Evolutionary conservation across 2,329 filamentous ascomycete species (phyloP).

Genomic region (Aspergillus sp.): DNA sequence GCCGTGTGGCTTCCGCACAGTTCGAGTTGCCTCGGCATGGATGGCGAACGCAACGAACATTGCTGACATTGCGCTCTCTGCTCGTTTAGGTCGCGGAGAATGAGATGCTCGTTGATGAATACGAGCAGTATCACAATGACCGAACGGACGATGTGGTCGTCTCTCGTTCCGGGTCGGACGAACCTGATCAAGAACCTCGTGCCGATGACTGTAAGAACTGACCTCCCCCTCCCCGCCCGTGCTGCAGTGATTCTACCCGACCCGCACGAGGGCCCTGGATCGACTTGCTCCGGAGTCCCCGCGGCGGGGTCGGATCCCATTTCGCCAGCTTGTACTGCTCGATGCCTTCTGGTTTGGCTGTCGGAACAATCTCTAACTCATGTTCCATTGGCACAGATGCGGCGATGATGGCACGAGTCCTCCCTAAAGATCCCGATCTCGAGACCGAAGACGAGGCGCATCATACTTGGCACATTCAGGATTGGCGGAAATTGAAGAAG

Average conservation of each 20-base stretch:
- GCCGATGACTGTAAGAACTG: slow-evolving; percentile 58
- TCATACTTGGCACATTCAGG: slow-evolving; percentile 83
- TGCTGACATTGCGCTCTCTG: slow-evolving; percentile 23
- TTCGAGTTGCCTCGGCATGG: neutral
- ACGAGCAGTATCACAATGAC: slow-evolving; percentile 60
- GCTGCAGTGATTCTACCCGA: neutral
- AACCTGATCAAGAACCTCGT: slow-evolving; percentile 55
- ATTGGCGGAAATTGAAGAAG: slow-evolving; percentile 74
- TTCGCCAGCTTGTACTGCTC: slow-evolving; percentile 1
- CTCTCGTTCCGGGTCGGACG: slow-evolving; percentile 58
- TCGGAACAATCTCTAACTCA: slow-evolving; percentile 15
- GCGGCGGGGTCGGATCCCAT: slow-evolving; percentile 8
- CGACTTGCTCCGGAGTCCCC: slow-evolving; percentile 7
- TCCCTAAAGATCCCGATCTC: slow-evolving; percentile 75
- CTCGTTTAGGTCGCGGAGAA: slow-evolving; percentile 52
- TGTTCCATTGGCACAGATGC: slow-evolving; percentile 57
- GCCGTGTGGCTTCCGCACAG: neutral
- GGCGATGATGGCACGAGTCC: slow-evolving; percentile 77
- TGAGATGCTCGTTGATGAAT: slow-evolving; percentile 63
- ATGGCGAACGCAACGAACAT: neutral
- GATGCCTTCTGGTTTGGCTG: neutral
- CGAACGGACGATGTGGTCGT: slow-evolving; percentile 63
- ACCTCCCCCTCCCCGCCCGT: neutral
- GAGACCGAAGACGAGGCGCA: slow-evolving; percentile 73
- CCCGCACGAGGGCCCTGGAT: neutral